These are phyloP conservation scores for Dioscorea alata DNA, from an alignment of 106 monocot genomes.

Conservation along the genomic window DNA sequence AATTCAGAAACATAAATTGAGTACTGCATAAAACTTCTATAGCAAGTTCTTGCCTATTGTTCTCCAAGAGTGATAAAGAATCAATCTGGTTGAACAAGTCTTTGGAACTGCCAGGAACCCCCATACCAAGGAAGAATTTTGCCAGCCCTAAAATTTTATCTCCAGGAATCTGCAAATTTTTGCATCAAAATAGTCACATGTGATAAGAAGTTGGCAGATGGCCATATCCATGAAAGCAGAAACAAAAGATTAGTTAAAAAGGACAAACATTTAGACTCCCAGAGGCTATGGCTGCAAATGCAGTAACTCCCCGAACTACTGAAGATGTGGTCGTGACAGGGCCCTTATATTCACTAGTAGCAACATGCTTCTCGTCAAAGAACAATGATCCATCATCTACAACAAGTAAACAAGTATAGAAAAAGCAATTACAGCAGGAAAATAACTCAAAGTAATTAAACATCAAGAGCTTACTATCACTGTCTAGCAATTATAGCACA, in stretches of 20 bases:
- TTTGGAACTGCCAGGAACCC: constrained; percentile 76
- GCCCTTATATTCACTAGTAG: constrained; percentile 62
- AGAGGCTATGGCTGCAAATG: constrained; percentile 64
- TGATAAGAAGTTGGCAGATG: no score
- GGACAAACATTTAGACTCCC: constrained; percentile 59
- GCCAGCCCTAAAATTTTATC: constrained; percentile 86
- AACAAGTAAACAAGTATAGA: constrained; percentile 6
- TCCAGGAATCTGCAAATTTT: constrained; percentile 61
- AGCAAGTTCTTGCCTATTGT: constrained; percentile 47
- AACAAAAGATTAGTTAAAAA: no score
- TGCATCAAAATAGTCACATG: background rate
- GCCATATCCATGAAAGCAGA: no score
- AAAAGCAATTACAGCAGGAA: no score
- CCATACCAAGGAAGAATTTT: constrained; percentile 76
- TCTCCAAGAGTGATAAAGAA: constrained; percentile 74
- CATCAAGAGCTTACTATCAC: no score
- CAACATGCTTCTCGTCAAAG: constrained; percentile 84
- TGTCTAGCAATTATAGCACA: no score
- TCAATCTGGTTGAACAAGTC: constrained; percentile 88
- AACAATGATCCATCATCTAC: constrained; percentile 86
- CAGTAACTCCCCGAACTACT: constrained; percentile 62
- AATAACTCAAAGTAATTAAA: no score
- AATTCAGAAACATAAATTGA: no score
- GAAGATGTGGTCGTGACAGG: constrained; percentile 69
- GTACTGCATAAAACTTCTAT: background rate